Base-by-base conservation (phyloP, 768 basidiomycete species). In the Kondoa subrosea region DNA sequence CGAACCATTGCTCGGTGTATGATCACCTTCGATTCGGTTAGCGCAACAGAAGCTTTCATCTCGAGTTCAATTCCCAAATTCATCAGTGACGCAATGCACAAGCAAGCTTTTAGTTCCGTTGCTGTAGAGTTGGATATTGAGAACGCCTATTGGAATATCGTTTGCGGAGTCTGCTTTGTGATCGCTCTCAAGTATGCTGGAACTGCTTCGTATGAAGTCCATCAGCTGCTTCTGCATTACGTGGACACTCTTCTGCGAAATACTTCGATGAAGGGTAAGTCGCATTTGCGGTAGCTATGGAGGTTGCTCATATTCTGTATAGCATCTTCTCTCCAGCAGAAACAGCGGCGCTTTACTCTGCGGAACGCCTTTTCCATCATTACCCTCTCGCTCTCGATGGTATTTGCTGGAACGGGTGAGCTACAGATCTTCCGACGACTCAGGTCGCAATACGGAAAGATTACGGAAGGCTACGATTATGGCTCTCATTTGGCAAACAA, bases 371-470 rank as follows among this genome's bases (percentile, higher is more conserved):
- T 96, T 34, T 92, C 88, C 74, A 79, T 92, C 56, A 87, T 97
- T 66, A 87, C 89, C 0, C 81, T 95, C 34, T 81, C 91, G 0
- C 78, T 95, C 33, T 85, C 88, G 74, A 87, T 93, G 82, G 87
- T 97, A 57, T 93, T 97, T 89, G 91, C 93, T 1, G 95, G 95
- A 12, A 93, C 91, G 0, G 95, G 95, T 2, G 91, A 97, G 76
- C 83, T 96, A 63, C 87, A 86, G 66, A 89, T 88, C 72, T 80
- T 97, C 21, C 84, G 89, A 25, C 83, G 91, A 26, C 81, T 97
- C 15, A 83, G 95, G 25, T 87, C 89, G 76, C 85, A 88, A 4
- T 96, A 90, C 74, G 93, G 91, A 29, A 86, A 90, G 82, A 84
- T 85, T 80, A 84, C 86, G 71, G 74, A 76, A 14, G 69, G 66